A percentile compares a stretch with the other conserved stretches of the same genome.
phyloP scores from a whole-genome alignment of 306 rosid genomes.

The Medicago ruthenica region DNA sequence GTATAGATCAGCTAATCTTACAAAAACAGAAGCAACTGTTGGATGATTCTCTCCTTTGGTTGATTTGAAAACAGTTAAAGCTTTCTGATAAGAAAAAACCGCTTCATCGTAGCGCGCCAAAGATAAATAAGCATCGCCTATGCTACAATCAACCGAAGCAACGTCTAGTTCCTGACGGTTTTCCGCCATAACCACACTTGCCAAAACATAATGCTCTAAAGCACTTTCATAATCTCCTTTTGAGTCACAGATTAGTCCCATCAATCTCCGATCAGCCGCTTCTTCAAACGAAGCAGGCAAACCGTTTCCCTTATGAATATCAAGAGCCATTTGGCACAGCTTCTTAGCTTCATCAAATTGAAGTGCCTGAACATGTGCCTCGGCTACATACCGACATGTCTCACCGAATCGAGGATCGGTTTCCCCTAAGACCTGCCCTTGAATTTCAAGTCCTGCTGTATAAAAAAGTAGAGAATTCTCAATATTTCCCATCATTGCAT shows the following conservation, averaged over 20 bases:
- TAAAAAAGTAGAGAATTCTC: conserved; percentile 80
- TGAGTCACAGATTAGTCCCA: conserved; percentile 86
- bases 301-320: conserved; percentile 67
- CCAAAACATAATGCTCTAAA: conserved; percentile 79
- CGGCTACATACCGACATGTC: conserved; percentile 84
- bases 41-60: conserved; percentile 81
- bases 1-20: conserved; percentile 78
- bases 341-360: conserved; percentile 86
- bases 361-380: conserved; percentile 85
- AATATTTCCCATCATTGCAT: conserved; percentile 83
- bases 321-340: conserved; percentile 77
- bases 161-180: conserved; percentile 65
- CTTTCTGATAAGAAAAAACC: conserved; percentile 74
- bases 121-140: conserved; percentile 77
- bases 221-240: conserved; percentile 89
- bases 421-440: conserved; percentile 79
- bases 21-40: conserved; percentile 76
- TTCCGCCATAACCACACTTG: conserved; percentile 80
- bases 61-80: conserved; percentile 71
- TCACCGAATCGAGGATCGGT: conserved; percentile 71
- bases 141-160: conserved; percentile 79
- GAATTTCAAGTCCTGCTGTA: conserved; percentile 80
- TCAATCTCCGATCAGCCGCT: conserved; percentile 80
- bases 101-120: conserved; percentile 87
- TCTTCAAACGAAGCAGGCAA: conserved; percentile 71